phyloP scores from a whole-genome alignment of 2,329 filamentous ascomycete genomes.

The Colletotrichum nymphaeae region DNA sequence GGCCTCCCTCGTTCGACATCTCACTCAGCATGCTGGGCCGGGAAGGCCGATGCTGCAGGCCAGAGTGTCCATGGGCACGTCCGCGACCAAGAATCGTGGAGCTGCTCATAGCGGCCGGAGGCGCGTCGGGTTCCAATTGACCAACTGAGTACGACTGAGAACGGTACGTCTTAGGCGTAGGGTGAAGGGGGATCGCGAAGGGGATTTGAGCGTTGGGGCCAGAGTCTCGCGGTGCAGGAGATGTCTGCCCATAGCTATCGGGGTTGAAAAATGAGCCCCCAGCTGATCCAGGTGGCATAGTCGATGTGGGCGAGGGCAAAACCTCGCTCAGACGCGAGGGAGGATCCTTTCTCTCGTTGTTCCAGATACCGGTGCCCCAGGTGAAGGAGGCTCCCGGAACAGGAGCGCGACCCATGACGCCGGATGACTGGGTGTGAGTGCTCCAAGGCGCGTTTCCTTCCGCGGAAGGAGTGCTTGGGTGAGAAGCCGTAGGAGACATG shows the following conservation, averaged over 20 bases:
- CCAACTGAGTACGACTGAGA: constrained; percentile 98
- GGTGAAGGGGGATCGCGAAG: constrained; percentile 88
- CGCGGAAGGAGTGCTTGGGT: constrained; percentile 82
- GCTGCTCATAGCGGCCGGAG: constrained; percentile 54
- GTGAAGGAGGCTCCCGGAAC: constrained; percentile 64
- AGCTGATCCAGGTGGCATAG: constrained; percentile 57
- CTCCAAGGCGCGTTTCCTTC: constrained; percentile 63
- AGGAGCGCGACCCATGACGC: constrained; percentile 60
- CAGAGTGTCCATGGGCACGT: constrained; percentile 67
- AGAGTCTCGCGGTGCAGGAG: constrained; percentile 63
- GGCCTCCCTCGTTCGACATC: constrained; percentile 72
- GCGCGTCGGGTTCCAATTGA: constrained; percentile 79
- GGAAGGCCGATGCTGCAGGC: constrained; percentile 84
- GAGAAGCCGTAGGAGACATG: constrained; percentile 83
- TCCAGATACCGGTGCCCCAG: constrained; percentile 89
- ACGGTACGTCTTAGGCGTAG: constrained; percentile 91
- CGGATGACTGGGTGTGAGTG: constrained; percentile 60
- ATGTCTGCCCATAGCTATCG: constrained; percentile 61
- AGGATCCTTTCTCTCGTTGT: constrained; percentile 80
- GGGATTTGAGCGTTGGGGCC: constrained; percentile 76
- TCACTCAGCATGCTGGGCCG: constrained; percentile 81
- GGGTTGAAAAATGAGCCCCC: constrained; percentile 61
- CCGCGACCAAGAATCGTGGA: constrained; percentile 64
- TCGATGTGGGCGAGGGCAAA: constrained; percentile 79
- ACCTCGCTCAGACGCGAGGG: constrained; percentile 81